Base-by-base conservation (phyloP, 1,139 yeast genomes). In the Saccharomyces pastorianus region DNA sequence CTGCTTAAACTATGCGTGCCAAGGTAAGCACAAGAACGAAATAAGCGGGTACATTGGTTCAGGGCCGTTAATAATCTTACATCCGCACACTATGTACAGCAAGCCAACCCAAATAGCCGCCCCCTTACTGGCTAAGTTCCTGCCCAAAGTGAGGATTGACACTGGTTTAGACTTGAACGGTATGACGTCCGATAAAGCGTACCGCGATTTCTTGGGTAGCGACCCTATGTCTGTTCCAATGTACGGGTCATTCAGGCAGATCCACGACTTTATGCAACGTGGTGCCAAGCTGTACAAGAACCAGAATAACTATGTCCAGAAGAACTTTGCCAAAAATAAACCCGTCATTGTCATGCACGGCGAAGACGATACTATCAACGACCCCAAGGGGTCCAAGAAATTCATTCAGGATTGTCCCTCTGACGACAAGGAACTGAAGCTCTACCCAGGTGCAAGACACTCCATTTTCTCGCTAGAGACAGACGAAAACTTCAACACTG, bases 11-110 rank as follows among this genome's bases (percentile, higher is more conserved):
- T 91, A 91, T 68, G 88, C 83, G 17, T 78, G 85, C 52, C 72
- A 73, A 49, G 97, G 97, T 2, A 79, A 75, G 58, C 64, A 80
- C 67, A 75, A 76, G 50, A 79, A 81, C 41, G 64, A 76, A 28
- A 62, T 91, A 51, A 73, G 75, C 51, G 85, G 85, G 0, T 80
- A 81, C 56, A 72, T 83, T 48, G 82, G 80, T 2, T 74, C 80
- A 41, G 91, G 86, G 1, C 97, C 98, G 0, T 75, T 85, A 64
- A 74, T 90, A 46, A 65, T 70, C 38, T 72, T 86, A 53, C 87
- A 84, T 64, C 83, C 71, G 60, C 70, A 78, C 28, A 77, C 91
- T 0, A 71, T 75, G 51, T 93, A 95, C 11, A 77, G 79, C 57
- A 61, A 74, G 50, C 25, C 81, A 1, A 66, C 84, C 32, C 76